Evolutionary conservation across 139 green algal species (phyloP), one percentile per base, ranked within the genome.

Genomic region (Micractinium conductrix): DNA sequence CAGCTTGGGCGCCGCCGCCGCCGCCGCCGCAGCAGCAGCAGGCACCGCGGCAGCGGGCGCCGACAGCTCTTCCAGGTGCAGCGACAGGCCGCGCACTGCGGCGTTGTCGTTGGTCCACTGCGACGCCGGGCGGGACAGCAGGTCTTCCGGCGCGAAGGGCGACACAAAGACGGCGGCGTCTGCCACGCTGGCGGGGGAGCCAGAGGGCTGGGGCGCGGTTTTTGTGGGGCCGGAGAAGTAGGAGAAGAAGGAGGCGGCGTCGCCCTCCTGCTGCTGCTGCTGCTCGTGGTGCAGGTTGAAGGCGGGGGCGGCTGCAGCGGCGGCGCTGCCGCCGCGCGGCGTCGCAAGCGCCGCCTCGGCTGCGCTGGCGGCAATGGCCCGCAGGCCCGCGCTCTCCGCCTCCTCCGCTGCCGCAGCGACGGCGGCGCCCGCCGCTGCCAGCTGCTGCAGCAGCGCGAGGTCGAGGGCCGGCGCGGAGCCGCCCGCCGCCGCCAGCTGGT

Each of bases 61-160:
- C 4, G 38, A n/a, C 26, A 85, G 68, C 33, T 79, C 67, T n/a
- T 55, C 40, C 50, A 87, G 84, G 28, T 80, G 53, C 14, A 87
- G 42, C 35, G 68, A 76, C 26, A 87, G 84, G 30, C 78, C 84
- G 30, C 65, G 50, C n/a, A 73, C 19, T 4, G 78, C 78, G 30
- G 78, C 84, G 33, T 88, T 84, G 63, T 88, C 75, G 9, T n/a
- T 78, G 42, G 81, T 86, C 81, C 81, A 86, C 43, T 28, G 74
- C 48, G 6, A 48, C 48, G 53, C 19, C 2, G 53, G 8, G 19
- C 26, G 19, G 48, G 48, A 58, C 17, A 30, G 45, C 33, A 43
- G n/a, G 33, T 30, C n/a, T 2, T 53, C 42, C 3, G 42, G 42
- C 3, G 42, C 70, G 58, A 78, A 78, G 28, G 43, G 26, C 35